phyloP scores from a whole-genome alignment of 2,329 filamentous ascomycete genomes.

The Anthostomella pinea region DNA sequence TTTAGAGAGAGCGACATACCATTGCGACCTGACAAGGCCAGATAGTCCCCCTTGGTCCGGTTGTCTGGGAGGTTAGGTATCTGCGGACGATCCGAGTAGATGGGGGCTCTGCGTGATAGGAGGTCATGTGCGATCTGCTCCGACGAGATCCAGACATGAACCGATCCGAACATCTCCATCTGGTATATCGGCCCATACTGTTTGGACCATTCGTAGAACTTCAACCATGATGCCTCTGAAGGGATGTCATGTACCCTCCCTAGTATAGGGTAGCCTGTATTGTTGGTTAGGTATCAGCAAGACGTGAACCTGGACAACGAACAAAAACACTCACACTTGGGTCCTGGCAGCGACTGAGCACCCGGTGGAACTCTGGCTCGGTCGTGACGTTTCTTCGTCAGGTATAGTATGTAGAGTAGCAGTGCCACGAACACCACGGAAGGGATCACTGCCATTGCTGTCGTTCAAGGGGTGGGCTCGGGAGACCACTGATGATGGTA shows the following conservation, averaged over 20 bases:
- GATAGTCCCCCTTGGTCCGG: slow-evolving; percentile 44
- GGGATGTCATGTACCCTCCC: slow-evolving; percentile 47
- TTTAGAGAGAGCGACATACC: slow-evolving; percentile 26
- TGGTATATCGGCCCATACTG: slow-evolving; percentile 46
- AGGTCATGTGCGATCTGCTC: slow-evolving; percentile 45
- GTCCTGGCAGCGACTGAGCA: slow-evolving; percentile 26
- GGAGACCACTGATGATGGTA: too few species aligned
- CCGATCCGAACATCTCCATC: slow-evolving; percentile 43
- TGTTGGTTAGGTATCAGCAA: slow-evolving; percentile 16
- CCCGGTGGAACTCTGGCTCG: slow-evolving; percentile 25
- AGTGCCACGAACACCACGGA: slow-evolving; percentile 16
- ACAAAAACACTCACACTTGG: slow-evolving; percentile 26
- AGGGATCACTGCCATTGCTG: slow-evolving; percentile 20
- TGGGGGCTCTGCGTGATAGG: slow-evolving; percentile 38
- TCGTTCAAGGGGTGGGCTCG: too few species aligned
- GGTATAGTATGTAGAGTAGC: slow-evolving; percentile 16
- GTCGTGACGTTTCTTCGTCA: slow-evolving; percentile 11
- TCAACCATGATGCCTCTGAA: slow-evolving; percentile 40
- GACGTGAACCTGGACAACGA: too few species aligned
- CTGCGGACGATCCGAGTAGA: slow-evolving; percentile 46
- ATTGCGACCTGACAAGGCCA: slow-evolving; percentile 43
- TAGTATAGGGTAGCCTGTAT: slow-evolving; percentile 40
- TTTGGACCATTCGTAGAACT: slow-evolving; percentile 47
- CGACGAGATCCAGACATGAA: slow-evolving; percentile 48
- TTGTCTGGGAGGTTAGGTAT: slow-evolving; percentile 48